Evolutionary conservation across 441 rosid genomes (phyloP).

Genomic region (Monsonia emarginata): DNA sequence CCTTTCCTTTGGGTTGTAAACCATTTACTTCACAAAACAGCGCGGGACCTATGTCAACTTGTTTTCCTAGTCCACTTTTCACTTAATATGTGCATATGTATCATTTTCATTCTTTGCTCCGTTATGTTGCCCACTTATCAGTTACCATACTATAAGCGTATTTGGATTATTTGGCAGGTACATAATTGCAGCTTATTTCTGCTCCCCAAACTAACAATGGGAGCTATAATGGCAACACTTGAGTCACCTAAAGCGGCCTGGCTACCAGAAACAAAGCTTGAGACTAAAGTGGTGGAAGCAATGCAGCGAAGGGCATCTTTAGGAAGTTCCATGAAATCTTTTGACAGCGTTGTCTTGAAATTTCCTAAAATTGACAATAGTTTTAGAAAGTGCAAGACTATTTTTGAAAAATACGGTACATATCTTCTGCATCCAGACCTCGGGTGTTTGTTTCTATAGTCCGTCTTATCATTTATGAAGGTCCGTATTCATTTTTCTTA

Average conservation of each 20-base stretch:
- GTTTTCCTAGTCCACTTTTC: not conserved
- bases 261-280: conserved; percentile 64
- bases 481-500: conserved; percentile 4
- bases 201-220: conserved; percentile 33
- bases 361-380: conserved; percentile 80
- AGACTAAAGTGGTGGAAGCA: conserved; percentile 72
- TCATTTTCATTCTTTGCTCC: no score
- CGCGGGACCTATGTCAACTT: not conserved
- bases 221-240: conserved; percentile 41
- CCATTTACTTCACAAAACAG: not conserved
- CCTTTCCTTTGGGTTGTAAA: no score
- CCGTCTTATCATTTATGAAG: no score
- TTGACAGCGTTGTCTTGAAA: conserved; percentile 71
- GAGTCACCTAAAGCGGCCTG: conserved; percentile 25
- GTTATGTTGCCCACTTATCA: no score
- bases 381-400: conserved; percentile 69
- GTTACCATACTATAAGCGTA: not conserved
- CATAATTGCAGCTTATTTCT: not conserved
- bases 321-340: conserved; percentile 64
- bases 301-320: conserved; percentile 51
- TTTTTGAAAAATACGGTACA: conserved; percentile 74
- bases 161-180: not conserved
- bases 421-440: not conserved
- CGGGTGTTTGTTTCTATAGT: not conserved
- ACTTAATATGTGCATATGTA: not conserved